A percentile compares a stretch with the other conserved stretches of the same genome.
Conservation (phyloP, 257 asterid genomes). For the Primulina huaijiensis region DNA sequence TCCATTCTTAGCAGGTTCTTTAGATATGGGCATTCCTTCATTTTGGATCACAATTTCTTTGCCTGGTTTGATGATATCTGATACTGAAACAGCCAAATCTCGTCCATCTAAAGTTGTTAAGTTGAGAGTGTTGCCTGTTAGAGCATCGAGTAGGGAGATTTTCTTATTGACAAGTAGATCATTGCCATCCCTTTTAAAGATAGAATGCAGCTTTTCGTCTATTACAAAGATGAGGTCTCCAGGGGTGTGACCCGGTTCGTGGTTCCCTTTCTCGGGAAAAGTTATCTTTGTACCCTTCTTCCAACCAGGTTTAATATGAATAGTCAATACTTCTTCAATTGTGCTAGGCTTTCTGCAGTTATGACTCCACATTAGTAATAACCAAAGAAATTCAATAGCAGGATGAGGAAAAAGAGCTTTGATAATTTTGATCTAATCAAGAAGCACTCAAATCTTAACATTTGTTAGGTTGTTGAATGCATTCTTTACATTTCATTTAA, state of each 20-base stretch:
- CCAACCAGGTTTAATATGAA: slow-evolving; percentile 90
- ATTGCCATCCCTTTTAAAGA: slow-evolving; percentile 76
- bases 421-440: not conserved
- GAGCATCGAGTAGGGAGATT: slow-evolving; percentile 77
- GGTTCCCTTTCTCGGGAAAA: slow-evolving; percentile 89
- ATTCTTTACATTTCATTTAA: too few relatives aligned
- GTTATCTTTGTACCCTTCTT: slow-evolving; percentile 92
- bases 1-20: slow-evolving; percentile 79
- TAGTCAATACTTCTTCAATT: slow-evolving; percentile 81
- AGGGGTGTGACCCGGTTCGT: slow-evolving; percentile 60
- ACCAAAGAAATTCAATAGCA: not conserved
- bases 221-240: slow-evolving; percentile 84
- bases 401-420: not conserved
- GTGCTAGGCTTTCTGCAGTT: slow-evolving; percentile 65
- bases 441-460: not conserved
- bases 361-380: slow-evolving; percentile 12
- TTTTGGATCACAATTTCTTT: slow-evolving; percentile 63
- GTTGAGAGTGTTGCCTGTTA: slow-evolving; percentile 70
- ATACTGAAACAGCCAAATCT: slow-evolving; percentile 47
- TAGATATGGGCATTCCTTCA: slow-evolving; percentile 96
- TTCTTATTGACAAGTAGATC: slow-evolving; percentile 61
- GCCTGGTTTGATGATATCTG: slow-evolving; percentile 78
- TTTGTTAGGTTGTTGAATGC: not conserved
- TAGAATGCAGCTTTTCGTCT: slow-evolving; percentile 75
- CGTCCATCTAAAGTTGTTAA: slow-evolving; percentile 70